Evolutionary conservation across 139 green algal genomes (phyloP).

Genomic region (Medakamo hakoo): DNA sequence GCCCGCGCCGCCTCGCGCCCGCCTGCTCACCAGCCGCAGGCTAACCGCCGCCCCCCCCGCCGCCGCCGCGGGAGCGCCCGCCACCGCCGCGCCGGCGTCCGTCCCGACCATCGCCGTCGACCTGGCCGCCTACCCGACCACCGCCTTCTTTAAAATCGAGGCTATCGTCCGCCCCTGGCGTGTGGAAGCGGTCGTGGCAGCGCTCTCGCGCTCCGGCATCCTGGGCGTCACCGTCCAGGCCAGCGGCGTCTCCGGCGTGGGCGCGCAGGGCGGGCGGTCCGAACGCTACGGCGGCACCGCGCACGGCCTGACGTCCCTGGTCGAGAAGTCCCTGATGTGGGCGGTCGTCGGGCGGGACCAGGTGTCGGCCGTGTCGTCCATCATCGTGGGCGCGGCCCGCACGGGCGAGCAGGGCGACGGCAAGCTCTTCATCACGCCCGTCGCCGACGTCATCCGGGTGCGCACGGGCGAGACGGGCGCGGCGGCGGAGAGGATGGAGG

Average conservation of each 20-base stretch:
- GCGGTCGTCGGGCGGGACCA: conserved; percentile 47
- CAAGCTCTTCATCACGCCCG: conserved; percentile 75
- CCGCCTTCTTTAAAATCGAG: conserved; percentile 64
- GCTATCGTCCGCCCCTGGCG: conserved; percentile 65
- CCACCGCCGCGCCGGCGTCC: background rate
- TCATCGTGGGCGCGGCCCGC: conserved; percentile 36
- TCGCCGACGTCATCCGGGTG: conserved; percentile 67
- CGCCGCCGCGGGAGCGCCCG: background rate
- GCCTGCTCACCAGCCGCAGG: no score
- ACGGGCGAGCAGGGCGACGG: conserved; percentile 80
- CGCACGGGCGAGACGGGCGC: conserved; percentile 60
- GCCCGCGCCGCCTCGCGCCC: background rate
- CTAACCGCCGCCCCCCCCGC: no score
- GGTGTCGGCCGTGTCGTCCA: conserved; percentile 49
- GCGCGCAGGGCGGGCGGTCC: conserved; percentile 48
- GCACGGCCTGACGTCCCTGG: conserved; percentile 22
- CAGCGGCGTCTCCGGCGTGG: conserved; percentile 43
- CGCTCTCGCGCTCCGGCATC: conserved; percentile 47
- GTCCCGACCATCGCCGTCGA: conserved; percentile 31
- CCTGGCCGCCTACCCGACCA: conserved; percentile 40
- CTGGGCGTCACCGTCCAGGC: conserved; percentile 66
- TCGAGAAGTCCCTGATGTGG: conserved; percentile 64
- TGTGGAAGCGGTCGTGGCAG: conserved; percentile 37
- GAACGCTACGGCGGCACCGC: conserved; percentile 62
- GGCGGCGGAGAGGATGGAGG: conserved; percentile 56